A percentile compares a stretch with the other conserved stretches of the same genome.
Evolutionary conservation across 2,329 filamentous ascomycete species (phyloP).

Genomic region (Fusarium metavorans): DNA sequence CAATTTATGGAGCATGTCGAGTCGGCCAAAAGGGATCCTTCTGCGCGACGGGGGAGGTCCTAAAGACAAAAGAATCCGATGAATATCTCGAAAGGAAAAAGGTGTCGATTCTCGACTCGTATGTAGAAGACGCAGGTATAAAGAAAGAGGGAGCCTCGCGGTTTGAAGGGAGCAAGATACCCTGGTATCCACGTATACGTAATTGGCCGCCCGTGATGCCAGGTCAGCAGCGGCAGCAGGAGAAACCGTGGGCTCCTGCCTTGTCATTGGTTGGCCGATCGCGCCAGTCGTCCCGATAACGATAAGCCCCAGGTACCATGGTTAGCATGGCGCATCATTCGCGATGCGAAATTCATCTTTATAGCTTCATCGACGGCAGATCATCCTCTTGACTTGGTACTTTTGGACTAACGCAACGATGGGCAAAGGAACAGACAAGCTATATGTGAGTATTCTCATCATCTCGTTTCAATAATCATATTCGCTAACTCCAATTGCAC

Average conservation of each 20-base stretch:
- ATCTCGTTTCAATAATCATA: not conserved
- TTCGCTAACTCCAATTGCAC: conserved; percentile 3
- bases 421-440: conserved; percentile 60
- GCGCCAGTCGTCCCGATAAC: conserved; percentile 8
- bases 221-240: conserved; percentile 38
- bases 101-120: not conserved
- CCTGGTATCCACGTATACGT: conserved; percentile 39
- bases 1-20: conserved; percentile 40
- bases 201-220: conserved; percentile 45
- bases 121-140: not conserved
- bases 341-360: conserved; percentile 23
- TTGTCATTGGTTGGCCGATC: conserved; percentile 18
- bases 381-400: not conserved
- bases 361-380: conserved; percentile 8
- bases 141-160: conserved; percentile 24
- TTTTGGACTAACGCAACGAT: conserved; percentile 42
- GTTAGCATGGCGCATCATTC: conserved; percentile 31
- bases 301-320: conserved; percentile 34
- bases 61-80: not conserved
- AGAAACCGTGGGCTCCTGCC: conserved; percentile 12
- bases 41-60: not conserved
- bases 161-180: conserved; percentile 30
- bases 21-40: conserved; percentile 9
- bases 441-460: conserved; percentile 51
- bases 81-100: not conserved